Evolutionary conservation across 257 asterid genomes (phyloP), one percentile per base, ranked within the genome.

Genomic region (Lavandula angustifolia): DNA sequence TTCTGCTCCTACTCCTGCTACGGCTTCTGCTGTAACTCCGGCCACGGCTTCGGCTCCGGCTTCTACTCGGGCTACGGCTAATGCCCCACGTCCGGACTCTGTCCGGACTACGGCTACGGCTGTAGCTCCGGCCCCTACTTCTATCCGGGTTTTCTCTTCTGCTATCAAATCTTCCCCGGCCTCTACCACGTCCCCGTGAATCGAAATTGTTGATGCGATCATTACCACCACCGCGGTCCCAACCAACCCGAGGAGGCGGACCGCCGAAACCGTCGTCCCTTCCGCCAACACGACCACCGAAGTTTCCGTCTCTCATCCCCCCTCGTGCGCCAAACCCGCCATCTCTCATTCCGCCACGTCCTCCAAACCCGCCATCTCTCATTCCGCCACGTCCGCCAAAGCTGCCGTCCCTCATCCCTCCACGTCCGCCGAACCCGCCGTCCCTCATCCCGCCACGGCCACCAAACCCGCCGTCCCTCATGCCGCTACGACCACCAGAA

Each of bases 401-500:
- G 1, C 27, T 2, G 27, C 27, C 27, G 2, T 22, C 27, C 27
- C 27, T 22, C 27, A 22, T 22, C 27, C 27, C 27, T 22, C 27
- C 27, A 22, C 27, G 27, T 22, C 27, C 27, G 27, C 27, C 27
- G 2, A 22, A 22, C 27, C 27, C 27, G 27, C 27, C 27, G 27
- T 22, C 27, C 27, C 27, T 22, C 27, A 22, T 22, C 27, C 87
- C 94, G 2, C 89, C 87, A 43, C 87, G 83, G 4, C 95, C 82
- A 3, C 86, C 85, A 66, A 81, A 87, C 16, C 87, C 84, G 5
- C 79, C 84, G 8, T 81, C 88, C 72, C 88, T 80, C 80, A 64
- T 76, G 42, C 89, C 88, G 14, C 95, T 88, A 32, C 86, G 88
- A 1, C 95, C 87, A 5, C 91, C 95, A 42, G 87, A 78, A 73